Conservation (phyloP, 768 basidiomycete species). For the Lentinula boryana region DNA sequence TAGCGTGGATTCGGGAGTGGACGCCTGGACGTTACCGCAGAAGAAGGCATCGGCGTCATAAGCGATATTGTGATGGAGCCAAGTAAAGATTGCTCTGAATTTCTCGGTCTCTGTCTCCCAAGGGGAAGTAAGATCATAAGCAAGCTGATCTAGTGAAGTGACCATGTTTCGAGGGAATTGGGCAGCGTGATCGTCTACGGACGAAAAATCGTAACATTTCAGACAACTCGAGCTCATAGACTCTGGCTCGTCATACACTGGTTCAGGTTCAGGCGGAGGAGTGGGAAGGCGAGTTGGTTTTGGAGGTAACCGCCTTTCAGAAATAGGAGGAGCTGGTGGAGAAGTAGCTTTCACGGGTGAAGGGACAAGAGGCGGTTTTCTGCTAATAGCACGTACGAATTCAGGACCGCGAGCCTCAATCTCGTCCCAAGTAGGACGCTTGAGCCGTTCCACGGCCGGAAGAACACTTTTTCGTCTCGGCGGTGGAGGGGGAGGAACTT, state of each 20-base stretch:
- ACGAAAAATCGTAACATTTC: conserved; percentile 37
- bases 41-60: conserved; percentile 37
- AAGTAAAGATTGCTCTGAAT: conserved; percentile 39
- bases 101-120: conserved; percentile 36
- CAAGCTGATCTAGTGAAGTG: conserved; percentile 30
- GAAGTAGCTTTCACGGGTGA: conserved; percentile 1
- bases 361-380: conserved; percentile 27
- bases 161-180: conserved; percentile 36
- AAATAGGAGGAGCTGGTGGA: conserved; percentile 10
- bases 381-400: conserved; percentile 20
- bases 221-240: conserved; percentile 23
- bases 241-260: conserved; percentile 9
- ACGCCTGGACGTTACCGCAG: conserved; percentile 29
- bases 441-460: not conserved
- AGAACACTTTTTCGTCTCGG: not conserved
- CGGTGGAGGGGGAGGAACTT: conserved; percentile 10
- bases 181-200: conserved; percentile 37
- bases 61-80: conserved; percentile 41
- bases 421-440: conserved; percentile 6
- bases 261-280: conserved; percentile 20
- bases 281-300: conserved; percentile 24
- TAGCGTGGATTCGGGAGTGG: conserved; percentile 32
- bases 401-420: conserved; percentile 6
- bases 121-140: conserved; percentile 32
- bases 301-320: conserved; percentile 23